These are phyloP conservation scores for Cytospora paraplurivora DNA, from an alignment of 2,329 filamentous ascomycete genomes.

Conservation along the genomic window DNA sequence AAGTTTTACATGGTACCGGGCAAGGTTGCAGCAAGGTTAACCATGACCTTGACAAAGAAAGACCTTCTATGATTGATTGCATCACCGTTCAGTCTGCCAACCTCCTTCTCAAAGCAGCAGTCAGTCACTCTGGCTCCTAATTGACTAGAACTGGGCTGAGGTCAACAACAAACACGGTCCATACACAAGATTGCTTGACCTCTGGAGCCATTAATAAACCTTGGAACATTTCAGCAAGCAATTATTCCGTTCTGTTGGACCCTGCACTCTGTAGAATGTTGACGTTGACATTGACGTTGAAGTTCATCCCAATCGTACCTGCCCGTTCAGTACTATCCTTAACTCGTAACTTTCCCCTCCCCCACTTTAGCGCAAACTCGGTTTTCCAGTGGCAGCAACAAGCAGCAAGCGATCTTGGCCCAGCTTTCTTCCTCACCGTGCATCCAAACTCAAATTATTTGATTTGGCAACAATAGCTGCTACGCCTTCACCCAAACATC, in stretches of 20 bases:
- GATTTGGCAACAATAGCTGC: background rate
- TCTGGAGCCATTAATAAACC: too few species aligned
- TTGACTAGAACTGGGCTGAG: background rate
- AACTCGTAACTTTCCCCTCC: constrained; percentile 19
- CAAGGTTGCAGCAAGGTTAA: too few species aligned
- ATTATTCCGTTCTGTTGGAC: background rate
- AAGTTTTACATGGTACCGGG: too few species aligned
- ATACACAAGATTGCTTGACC: background rate
- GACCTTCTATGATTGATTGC: background rate
- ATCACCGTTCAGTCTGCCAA: background rate
- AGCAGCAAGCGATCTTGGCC: background rate
- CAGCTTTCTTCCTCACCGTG: background rate
- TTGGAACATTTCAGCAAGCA: too few species aligned
- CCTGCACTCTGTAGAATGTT: background rate
- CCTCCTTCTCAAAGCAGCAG: background rate
- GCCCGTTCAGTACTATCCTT: background rate
- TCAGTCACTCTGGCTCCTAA: background rate
- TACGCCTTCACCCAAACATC: background rate
- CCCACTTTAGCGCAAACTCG: constrained; percentile 26
- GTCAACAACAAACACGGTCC: background rate
- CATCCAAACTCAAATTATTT: background rate
- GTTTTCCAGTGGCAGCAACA: constrained; percentile 3
- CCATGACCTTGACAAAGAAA: too few species aligned
- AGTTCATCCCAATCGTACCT: background rate
- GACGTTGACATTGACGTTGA: background rate